A percentile compares a stretch with the other conserved stretches of the same genome.
phyloP scores from a whole-genome alignment of 2,329 filamentous ascomycete species.

The Elsinoe batatas region DNA sequence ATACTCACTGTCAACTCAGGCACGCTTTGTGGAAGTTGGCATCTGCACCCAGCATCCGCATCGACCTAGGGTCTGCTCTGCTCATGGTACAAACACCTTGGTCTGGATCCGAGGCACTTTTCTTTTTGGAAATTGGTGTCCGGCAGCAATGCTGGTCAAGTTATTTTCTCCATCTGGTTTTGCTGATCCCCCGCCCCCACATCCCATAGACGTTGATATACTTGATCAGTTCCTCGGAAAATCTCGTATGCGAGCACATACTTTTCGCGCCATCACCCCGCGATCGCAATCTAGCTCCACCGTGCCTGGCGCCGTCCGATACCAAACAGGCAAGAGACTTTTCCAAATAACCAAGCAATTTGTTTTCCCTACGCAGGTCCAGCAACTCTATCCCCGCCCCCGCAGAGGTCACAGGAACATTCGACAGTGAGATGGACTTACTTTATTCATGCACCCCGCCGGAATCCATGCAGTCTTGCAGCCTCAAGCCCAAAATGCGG shows the following conservation, averaged over 20 bases:
- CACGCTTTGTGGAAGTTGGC: too few relatives aligned
- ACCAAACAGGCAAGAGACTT: neutral
- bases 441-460: neutral
- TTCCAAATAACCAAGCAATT: neutral
- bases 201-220: neutral
- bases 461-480: neutral
- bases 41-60: too few relatives aligned
- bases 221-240: neutral
- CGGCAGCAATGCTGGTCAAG: too few relatives aligned
- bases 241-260: too few relatives aligned
- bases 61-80: too few relatives aligned
- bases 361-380: neutral
- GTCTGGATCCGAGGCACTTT: too few relatives aligned
- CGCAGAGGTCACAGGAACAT: neutral
- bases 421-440: neutral
- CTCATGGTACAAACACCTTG: too few relatives aligned
- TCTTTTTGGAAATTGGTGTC: too few relatives aligned
- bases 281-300: neutral
- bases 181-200: neutral
- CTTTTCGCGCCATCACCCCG: neutral
- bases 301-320: neutral
- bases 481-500: neutral
- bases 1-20: too few relatives aligned
- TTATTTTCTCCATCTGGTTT: neutral
- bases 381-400: neutral